phyloP scores from a whole-genome alignment of 2,329 filamentous ascomycete species.

The Aspergillus neoniger region DNA sequence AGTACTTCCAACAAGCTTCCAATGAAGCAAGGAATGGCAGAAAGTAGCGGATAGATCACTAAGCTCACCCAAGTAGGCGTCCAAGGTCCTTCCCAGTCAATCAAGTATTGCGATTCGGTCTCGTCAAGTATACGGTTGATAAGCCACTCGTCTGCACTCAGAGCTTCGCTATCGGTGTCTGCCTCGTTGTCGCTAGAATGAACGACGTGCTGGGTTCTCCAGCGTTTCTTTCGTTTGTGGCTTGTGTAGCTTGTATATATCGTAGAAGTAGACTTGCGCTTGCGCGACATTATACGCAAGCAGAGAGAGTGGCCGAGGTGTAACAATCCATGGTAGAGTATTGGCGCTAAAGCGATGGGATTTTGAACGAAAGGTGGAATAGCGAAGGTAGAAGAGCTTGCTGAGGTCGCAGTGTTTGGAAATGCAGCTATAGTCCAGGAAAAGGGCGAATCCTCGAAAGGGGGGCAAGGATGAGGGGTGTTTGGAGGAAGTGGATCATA shows the following conservation, averaged over 20 bases:
- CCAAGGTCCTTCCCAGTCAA: slow-evolving; percentile 42
- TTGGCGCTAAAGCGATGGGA: neutral
- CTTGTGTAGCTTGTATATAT: slow-evolving; percentile 17
- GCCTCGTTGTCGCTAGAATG: slow-evolving; percentile 16
- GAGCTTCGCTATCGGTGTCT: slow-evolving; percentile 13
- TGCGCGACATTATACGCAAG: slow-evolving; percentile 30
- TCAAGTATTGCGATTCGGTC: slow-evolving; percentile 37
- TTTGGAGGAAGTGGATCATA: slow-evolving; percentile 11
- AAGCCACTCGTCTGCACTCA: slow-evolving; percentile 35
- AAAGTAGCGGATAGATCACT: neutral
- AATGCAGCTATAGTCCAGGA: neutral
- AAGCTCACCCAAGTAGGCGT: slow-evolving; percentile 42
- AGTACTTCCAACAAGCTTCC: neutral
- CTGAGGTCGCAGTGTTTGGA: neutral
- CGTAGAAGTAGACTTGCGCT: slow-evolving; percentile 23
- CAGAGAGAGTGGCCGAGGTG: slow-evolving; percentile 17
- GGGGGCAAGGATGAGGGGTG: neutral
- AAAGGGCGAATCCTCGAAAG: neutral
- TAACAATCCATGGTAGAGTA: slow-evolving; percentile 23
- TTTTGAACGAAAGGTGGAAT: neutral
- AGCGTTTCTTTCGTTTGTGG: slow-evolving; percentile 11
- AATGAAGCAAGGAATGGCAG: neutral
- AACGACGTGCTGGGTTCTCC: slow-evolving; percentile 12
- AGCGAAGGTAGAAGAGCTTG: neutral
- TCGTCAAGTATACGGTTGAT: slow-evolving; percentile 42